Conservation (phyloP, 1,139 yeast genomes). For the Citeromyces siamensis region DNA sequence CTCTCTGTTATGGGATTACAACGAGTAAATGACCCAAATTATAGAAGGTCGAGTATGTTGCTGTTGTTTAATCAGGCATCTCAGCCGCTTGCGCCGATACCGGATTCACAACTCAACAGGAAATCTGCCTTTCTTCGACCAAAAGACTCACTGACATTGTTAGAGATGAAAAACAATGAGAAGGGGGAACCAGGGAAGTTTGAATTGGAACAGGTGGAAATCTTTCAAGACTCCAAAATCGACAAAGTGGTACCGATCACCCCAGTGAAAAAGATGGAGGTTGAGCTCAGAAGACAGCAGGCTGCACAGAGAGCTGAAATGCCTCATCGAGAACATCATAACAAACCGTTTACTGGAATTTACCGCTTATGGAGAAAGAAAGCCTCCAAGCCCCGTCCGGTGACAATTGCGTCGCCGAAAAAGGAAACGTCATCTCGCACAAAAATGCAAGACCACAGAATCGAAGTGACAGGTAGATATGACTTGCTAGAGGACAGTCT, state of each 20-base stretch:
- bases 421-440: too few species aligned
- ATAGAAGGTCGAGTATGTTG: constrained; percentile 42
- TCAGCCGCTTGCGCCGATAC: constrained; percentile 11
- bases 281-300: constrained; percentile 12
- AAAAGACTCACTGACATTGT: constrained; percentile 18
- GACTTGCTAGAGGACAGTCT: constrained; percentile 1
- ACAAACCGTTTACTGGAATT: constrained; percentile 1
- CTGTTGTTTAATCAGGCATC: constrained; percentile 31
- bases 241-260: constrained; percentile 45
- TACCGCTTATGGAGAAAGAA: constrained; percentile 6
- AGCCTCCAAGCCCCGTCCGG: constrained; percentile 4
- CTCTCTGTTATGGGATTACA: constrained; percentile 17
- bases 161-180: constrained; percentile 7
- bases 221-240: constrained; percentile 34
- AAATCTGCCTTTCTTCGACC: constrained; percentile 11
- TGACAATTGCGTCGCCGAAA: background rate
- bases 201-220: constrained; percentile 25
- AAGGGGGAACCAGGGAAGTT: background rate
- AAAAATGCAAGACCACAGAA: background rate
- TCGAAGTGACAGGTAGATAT: background rate
- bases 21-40: constrained; percentile 36
- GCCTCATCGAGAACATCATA: background rate
- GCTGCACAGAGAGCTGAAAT: background rate
- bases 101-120: constrained; percentile 1
- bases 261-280: constrained; percentile 53